These are phyloP conservation scores for Citrus cavaleriei DNA, from an alignment of 345 rosid species.

Conservation along the genomic window DNA sequence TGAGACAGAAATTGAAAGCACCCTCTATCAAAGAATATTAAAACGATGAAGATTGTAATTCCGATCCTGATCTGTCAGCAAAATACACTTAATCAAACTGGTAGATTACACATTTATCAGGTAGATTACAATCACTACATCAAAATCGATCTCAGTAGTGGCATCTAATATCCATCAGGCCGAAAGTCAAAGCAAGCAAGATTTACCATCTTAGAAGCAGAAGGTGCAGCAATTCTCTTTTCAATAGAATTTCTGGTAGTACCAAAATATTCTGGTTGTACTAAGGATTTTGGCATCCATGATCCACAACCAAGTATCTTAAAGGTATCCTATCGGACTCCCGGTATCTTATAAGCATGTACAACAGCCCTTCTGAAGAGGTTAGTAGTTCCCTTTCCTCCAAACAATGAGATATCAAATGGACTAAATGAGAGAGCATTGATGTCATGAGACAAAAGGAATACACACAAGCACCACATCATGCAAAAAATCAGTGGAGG, in stretches of 20 bases:
- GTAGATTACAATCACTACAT: constrained; percentile 16
- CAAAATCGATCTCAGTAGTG: constrained; percentile 14
- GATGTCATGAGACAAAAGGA: constrained; percentile 9
- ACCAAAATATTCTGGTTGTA: background rate
- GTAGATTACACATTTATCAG: constrained; percentile 19
- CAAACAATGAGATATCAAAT: background rate
- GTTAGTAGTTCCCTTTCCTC: constrained; percentile 2
- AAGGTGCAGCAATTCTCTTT: background rate
- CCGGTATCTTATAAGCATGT: constrained; percentile 9
- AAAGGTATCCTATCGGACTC: background rate
- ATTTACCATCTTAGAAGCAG: background rate
- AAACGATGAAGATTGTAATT: background rate
- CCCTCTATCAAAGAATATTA: background rate
- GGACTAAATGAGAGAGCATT: constrained; percentile 9
- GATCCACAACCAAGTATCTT: background rate
- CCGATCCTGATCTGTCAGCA: constrained; percentile 12
- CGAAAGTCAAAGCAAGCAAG: background rate
- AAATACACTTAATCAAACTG: constrained; percentile 24
- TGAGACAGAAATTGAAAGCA: background rate
- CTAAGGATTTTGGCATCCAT: background rate
- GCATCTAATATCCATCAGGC: constrained; percentile 1
- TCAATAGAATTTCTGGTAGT: background rate
- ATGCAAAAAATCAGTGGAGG: constrained; percentile 14
- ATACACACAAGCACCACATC: constrained; percentile 20
- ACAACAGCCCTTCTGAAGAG: constrained; percentile 5